phyloP scores from a whole-genome alignment of 1,284 basidiomycete species.

The Ustilago esculenta region DNA sequence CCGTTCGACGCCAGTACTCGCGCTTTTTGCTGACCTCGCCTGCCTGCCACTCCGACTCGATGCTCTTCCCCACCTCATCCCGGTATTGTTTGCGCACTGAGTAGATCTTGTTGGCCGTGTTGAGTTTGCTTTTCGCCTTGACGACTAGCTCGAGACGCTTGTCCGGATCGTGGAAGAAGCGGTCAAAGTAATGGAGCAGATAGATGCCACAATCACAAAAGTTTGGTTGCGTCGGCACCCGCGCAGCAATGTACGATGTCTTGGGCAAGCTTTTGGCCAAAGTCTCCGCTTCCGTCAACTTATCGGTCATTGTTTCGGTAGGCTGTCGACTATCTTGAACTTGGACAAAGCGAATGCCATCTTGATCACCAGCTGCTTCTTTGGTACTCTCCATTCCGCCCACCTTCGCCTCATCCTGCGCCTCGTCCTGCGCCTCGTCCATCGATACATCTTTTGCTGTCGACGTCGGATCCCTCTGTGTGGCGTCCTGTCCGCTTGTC shows the following conservation, averaged over 20 bases:
- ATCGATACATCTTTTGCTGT: background rate
- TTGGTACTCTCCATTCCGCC: background rate
- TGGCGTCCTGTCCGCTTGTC: conserved; percentile 1
- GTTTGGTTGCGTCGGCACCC: conserved; percentile 78
- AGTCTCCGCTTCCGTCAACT: conserved; percentile 8
- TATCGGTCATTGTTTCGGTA: background rate
- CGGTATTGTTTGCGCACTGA: background rate
- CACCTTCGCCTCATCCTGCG: background rate
- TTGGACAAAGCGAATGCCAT: conserved; percentile 7
- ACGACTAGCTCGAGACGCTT: conserved; percentile 29
- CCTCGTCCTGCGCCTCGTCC: background rate
- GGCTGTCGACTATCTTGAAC: conserved; percentile 16
- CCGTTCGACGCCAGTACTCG: conserved; percentile 16
- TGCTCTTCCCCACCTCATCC: background rate
- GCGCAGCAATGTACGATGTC: conserved; percentile 43
- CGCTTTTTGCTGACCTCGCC: conserved; percentile 39
- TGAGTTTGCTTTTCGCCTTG: background rate
- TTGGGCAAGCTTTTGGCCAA: conserved; percentile 24
- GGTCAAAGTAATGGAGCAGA: conserved; percentile 61
- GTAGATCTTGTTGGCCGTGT: background rate
- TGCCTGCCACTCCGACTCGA: conserved; percentile 30
- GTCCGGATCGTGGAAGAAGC: conserved; percentile 58
- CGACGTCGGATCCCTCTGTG: background rate
- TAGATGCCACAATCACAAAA: conserved; percentile 81
- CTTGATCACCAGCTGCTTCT: background rate